These are phyloP conservation scores for Pisolithus microcarpus DNA, from an alignment of 768 basidiomycete genomes.

Conservation along the genomic window DNA sequence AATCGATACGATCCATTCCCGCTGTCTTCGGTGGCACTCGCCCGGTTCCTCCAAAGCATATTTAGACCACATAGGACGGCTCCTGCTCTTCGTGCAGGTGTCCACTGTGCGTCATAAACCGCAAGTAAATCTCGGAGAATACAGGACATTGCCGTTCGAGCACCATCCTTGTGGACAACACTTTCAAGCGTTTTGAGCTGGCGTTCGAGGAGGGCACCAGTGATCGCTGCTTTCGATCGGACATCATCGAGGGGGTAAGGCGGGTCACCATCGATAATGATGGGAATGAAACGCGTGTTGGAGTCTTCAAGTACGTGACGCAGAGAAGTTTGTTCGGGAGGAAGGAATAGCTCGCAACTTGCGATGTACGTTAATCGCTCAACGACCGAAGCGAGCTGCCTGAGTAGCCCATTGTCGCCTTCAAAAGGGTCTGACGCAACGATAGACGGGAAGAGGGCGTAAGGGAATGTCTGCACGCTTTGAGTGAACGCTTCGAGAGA, in stretches of 20 bases:
- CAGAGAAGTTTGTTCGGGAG: slow-evolving; percentile 44
- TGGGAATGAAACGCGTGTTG: too few species aligned
- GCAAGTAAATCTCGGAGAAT: slow-evolving; percentile 45
- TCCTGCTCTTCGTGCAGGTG: slow-evolving; percentile 55
- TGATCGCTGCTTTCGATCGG: slow-evolving; percentile 21
- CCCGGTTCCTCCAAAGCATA: slow-evolving; percentile 26
- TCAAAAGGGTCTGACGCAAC: slow-evolving; percentile 30
- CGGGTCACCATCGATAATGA: not conserved
- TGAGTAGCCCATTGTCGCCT: slow-evolving; percentile 34
- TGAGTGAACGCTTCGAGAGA: slow-evolving; percentile 52
- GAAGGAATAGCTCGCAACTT: slow-evolving; percentile 57
- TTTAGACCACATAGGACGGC: slow-evolving; percentile 50
- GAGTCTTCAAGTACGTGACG: slow-evolving; percentile 5
- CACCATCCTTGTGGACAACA: slow-evolving; percentile 52
- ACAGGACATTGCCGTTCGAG: slow-evolving; percentile 30
- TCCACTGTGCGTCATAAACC: slow-evolving; percentile 40
- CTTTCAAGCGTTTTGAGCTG: slow-evolving; percentile 53
- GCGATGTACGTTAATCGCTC: slow-evolving; percentile 64
- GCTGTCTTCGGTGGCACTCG: slow-evolving; percentile 15
- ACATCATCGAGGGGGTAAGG: not conserved
- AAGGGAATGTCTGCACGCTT: slow-evolving; percentile 51
- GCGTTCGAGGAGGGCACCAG: slow-evolving; percentile 53
- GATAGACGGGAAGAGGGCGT: slow-evolving; percentile 17
- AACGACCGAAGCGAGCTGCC: slow-evolving; percentile 53
- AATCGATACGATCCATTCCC: slow-evolving; percentile 14